Evolutionary conservation across 495 filamentous ascomycete genomes (phyloP), one percentile per base, ranked within the genome.

Genomic region (Hypoxylon crocopeplum): DNA sequence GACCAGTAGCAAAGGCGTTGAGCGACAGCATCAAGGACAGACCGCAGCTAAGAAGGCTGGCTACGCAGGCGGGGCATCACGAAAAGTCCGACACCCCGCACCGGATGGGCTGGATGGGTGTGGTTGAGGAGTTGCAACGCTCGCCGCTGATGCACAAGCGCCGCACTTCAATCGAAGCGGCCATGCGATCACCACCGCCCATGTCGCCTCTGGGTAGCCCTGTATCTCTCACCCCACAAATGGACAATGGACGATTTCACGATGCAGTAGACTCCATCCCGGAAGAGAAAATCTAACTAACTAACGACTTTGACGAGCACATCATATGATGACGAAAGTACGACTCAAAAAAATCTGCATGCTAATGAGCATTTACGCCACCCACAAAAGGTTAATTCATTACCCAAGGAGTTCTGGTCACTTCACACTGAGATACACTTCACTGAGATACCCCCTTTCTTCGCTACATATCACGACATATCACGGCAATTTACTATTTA

Each of bases 111-210:
- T 84, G 81, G 81, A 77, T 74, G 4, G 80, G 80, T 11, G 81
- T 84, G 8, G 75, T 84, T 25, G 67, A 72, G 24, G 81, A 84
- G 47, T 61, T 84, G 13, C 80, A 84, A 59, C 75, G 64, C 38
- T 79, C 75, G 11, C 81, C 81, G 0, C 42, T 77, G 49, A 72
- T 84, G 67, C 75, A 75, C 21, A 75, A 77, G 48, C 71, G 81
- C 40, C 81, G 81, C 50, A 76, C 79, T 3, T 80, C 75, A 15
- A 78, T 82, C 58, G 81, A 84, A 61, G 68, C 64, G 55, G 65
- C 77, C 27, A 77, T 81, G 77, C 57, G 64, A 36, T 62, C 68
- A 24, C 50, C 68, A 11, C 56, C 59, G 29, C 47, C 57, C 7
- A 39, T 64, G 47, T 63, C 68, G 17, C 68, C 64, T 12, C 34